These are phyloP conservation scores for Ballota nigra DNA, from an alignment of 257 asterid genomes.

Conservation along the genomic window DNA sequence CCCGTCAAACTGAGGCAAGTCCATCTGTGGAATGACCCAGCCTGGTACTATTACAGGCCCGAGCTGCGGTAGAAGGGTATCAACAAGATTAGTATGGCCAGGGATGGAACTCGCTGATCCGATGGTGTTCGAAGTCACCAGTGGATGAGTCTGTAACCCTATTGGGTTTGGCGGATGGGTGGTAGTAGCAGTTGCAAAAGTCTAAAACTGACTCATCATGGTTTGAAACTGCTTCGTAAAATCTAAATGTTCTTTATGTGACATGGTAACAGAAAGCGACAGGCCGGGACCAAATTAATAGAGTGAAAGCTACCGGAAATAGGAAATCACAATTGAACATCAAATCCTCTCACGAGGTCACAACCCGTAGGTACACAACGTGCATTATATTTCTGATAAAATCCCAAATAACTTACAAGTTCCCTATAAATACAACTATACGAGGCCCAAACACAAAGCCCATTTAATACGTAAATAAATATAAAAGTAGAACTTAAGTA, in stretches of 20 bases:
- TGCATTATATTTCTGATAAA: too few species aligned
- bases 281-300: background rate
- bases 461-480: too few species aligned
- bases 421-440: too few species aligned
- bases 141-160: background rate
- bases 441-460: too few species aligned
- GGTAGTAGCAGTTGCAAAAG: background rate
- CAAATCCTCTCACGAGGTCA: too few species aligned
- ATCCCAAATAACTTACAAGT: too few species aligned
- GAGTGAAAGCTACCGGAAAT: too few species aligned
- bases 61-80: background rate
- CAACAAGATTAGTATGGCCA: background rate
- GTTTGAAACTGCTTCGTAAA: background rate
- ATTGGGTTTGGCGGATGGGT: background rate
- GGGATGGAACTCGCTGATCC: background rate
- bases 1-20: too few species aligned
- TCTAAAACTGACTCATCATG: background rate
- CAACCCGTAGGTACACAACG: too few species aligned
- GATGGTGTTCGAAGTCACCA: background rate
- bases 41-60: background rate
- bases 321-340: too few species aligned
- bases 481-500: too few species aligned
- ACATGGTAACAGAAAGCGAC: background rate
- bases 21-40: background rate
- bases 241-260: background rate